Evolutionary conservation across 2,329 filamentous ascomycete genomes (phyloP), one percentile per base, ranked within the genome.

Genomic region (Achaetomium macrosporum): DNA sequence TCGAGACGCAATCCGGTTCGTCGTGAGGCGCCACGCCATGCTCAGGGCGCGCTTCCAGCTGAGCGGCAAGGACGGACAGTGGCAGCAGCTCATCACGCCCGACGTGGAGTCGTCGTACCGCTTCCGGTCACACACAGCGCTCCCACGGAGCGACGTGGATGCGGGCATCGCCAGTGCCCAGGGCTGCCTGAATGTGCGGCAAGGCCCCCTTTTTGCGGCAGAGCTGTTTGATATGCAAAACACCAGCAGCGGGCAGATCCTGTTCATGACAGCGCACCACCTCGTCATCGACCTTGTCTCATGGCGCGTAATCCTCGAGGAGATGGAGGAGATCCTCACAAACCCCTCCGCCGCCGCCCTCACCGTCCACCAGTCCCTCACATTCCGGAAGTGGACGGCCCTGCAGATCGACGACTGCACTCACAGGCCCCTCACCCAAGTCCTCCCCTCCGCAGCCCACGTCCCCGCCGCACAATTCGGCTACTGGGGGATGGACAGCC

Each of bases 211-310:
- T 3, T 54, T 65, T 39, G 60, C 61, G 0, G 61, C 56, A 15
- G 59, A 59, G 40, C 44, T 64, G 3, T 62, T 68, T 29, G 35
- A 46, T 0, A 48, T 47, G 3, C 54, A 56, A 2, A 53, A 59
- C n/a, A 59, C n/a, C n/a, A 50, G 1, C 51, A 51, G 4, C 25
- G 57, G n/a, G 8, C 67, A 67, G 33, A 41, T 60, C 1, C 43
- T 70, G 0, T 68, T 66, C 6, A 46, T 73, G 9, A 59, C 64
- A 7, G 65, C 63, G 1, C 69, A 72, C 13, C 71, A 73, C 50
- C 59, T 72, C 0, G 65, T 71, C 1, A 66, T 76, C 15, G 73
- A 76, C 47, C 59, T 76, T 4, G 71, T 76, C 1, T 73, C 72
- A 0, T 77, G 74, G 74, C 64, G 71, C 8, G 65, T 73, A 3